Conservation (phyloP, 1,284 basidiomycete species). For the Pascua sp. region DNA sequence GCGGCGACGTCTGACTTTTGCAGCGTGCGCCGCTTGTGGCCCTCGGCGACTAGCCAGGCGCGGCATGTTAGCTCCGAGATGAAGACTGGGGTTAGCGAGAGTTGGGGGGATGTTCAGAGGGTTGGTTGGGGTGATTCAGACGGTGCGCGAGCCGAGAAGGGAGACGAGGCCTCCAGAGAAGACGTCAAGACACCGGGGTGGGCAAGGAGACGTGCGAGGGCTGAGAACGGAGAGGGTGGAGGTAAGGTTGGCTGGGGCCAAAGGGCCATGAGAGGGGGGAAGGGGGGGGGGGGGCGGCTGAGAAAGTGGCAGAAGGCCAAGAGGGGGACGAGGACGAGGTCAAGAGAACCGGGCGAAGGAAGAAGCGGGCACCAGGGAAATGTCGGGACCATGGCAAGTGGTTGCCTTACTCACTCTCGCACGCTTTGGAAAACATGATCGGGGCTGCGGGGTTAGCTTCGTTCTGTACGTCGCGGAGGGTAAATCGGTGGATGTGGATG, state of each 20-base stretch:
- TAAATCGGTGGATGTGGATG: too few relatives aligned
- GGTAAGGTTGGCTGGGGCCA: too few relatives aligned
- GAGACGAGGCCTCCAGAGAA: too few relatives aligned
- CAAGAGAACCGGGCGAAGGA: not conserved
- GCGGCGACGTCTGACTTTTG: slow-evolving; percentile 86
- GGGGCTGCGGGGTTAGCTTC: slow-evolving; percentile 58
- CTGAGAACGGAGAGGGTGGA: too few relatives aligned
- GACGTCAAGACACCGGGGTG: too few relatives aligned
- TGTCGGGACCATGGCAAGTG: too few relatives aligned
- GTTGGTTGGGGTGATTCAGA: too few relatives aligned
- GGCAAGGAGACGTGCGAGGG: too few relatives aligned
- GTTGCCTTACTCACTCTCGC: slow-evolving; percentile 68
- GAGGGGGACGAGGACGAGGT: not conserved
- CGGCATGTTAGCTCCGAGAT: slow-evolving; percentile 90
- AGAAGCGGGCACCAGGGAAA: not conserved
- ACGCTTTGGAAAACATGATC: slow-evolving; percentile 90
- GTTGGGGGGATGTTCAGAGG: too few relatives aligned
- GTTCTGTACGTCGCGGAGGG: too few relatives aligned
- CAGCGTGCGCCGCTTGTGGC: slow-evolving; percentile 84
- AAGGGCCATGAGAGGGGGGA: too few relatives aligned
- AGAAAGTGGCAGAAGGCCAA: not conserved
- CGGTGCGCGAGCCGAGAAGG: too few relatives aligned
- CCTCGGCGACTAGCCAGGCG: slow-evolving; percentile 88
- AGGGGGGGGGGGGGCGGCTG: not conserved
- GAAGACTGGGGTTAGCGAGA: slow-evolving; percentile 62